phyloP scores from a whole-genome alignment of 192 early-diverging fungal genomes.

The Spizellomyces punctatus region DNA sequence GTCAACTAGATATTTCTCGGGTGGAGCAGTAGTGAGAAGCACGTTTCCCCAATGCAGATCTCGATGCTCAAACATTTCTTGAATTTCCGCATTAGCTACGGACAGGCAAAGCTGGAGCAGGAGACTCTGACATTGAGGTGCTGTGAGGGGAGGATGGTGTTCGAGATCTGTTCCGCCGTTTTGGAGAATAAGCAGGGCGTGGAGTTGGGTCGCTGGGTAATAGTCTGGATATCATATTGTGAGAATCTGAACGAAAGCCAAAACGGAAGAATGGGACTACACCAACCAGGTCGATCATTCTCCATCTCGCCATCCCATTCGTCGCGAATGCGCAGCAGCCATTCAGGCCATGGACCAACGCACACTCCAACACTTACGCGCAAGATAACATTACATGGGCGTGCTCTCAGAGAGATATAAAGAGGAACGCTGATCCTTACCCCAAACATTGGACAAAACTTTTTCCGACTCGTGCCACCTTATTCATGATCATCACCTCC shows the following conservation, averaged over 20 bases:
- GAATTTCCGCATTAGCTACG: conserved; percentile 41
- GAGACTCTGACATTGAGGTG: conserved; percentile 55
- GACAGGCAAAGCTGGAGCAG: conserved; percentile 68
- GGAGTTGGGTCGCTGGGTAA: conserved; percentile 68
- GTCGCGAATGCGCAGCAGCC: conserved; percentile 75
- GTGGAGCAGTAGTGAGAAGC: conserved; percentile 23
- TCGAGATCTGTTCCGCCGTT: conserved; percentile 79
- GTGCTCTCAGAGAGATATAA: too few species aligned
- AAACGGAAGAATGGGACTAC: too few species aligned
- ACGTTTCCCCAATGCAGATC: conserved; percentile 62
- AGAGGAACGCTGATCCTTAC: conserved; percentile 6
- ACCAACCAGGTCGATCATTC: conserved; percentile 67
- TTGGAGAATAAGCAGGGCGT: conserved; percentile 70
- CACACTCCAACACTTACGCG: conserved; percentile 64
- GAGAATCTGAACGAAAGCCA: too few species aligned
- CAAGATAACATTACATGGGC: not conserved
- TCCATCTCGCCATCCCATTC: conserved; percentile 67
- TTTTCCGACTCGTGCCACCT: conserved; percentile 39
- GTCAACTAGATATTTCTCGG: conserved; percentile 3
- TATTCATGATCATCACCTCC: conserved; percentile 62
- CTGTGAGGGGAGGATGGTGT: conserved; percentile 48
- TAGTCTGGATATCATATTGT: conserved; percentile 46
- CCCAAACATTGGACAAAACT: conserved; percentile 35
- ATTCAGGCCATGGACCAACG: conserved; percentile 65
- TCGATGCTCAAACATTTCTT: conserved; percentile 51